Percentiles rank a stretch among this genome's conserved stretches.
Evolutionary conservation across 2,329 filamentous ascomycete species (phyloP).

Genomic region (Calonectria ilicicola): DNA sequence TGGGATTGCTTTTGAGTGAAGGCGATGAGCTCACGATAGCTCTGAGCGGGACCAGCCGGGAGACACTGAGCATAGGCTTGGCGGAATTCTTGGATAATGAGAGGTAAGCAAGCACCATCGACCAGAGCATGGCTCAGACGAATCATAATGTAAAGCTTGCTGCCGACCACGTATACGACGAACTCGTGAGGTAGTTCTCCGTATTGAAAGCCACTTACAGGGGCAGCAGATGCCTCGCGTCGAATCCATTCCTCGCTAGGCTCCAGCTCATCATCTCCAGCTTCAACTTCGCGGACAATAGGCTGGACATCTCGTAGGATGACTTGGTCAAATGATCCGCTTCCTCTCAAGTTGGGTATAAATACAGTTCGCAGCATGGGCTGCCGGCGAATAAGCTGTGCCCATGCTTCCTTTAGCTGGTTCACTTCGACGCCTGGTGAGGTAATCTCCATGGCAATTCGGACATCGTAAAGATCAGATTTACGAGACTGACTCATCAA

Average conservation of each 20-base stretch:
- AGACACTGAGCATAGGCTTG: background rate
- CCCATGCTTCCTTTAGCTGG: background rate
- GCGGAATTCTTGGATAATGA: background rate
- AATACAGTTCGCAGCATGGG: background rate
- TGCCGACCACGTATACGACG: background rate
- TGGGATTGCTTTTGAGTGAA: background rate
- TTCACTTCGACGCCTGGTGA: background rate
- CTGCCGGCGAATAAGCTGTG: background rate
- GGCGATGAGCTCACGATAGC: background rate
- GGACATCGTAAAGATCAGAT: slow-evolving; percentile 15
- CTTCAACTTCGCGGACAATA: background rate
- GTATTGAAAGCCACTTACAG: background rate
- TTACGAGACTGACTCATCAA: slow-evolving; percentile 39
- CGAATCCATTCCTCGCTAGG: background rate
- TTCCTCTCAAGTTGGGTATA: background rate
- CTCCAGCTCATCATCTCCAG: background rate
- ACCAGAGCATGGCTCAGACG: background rate
- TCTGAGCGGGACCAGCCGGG: background rate
- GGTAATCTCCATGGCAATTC: background rate
- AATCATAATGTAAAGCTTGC: slow-evolving; percentile 1
- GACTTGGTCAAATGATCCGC: background rate
- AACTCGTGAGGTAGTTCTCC: background rate
- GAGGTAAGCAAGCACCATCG: background rate
- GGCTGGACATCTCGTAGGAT: background rate
- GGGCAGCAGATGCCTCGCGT: background rate